Evolutionary conservation across 352 stramenopile species (phyloP).

Genomic region (Pythium sukuiense): DNA sequence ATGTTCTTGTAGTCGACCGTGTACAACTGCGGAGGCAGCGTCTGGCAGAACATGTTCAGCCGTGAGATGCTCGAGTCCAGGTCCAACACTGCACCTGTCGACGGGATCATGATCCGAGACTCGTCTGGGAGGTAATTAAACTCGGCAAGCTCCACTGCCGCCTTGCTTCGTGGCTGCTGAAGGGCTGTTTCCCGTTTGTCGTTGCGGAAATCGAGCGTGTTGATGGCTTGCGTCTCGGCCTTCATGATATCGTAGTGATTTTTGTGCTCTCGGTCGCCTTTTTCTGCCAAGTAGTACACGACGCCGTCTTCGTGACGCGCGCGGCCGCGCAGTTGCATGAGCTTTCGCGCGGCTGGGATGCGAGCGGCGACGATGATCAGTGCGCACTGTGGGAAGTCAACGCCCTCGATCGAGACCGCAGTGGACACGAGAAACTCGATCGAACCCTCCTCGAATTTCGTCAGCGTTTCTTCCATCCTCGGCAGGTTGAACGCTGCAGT

Average conservation of each 20-base stretch:
- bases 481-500: constrained; percentile 58
- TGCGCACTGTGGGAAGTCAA: constrained; percentile 77
- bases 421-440: constrained; percentile 73
- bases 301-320: constrained; percentile 75
- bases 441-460: constrained; percentile 53
- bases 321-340: constrained; percentile 75
- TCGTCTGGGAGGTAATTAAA: constrained; percentile 29
- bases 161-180: constrained; percentile 54
- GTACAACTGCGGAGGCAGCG: constrained; percentile 53
- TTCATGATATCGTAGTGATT: constrained; percentile 51
- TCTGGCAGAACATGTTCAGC: constrained; percentile 83
- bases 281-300: constrained; percentile 72
- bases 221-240: constrained; percentile 49
- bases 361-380: constrained; percentile 66
- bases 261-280: constrained; percentile 43
- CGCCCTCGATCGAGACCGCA: constrained; percentile 71
- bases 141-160: constrained; percentile 39
- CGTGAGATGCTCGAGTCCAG: constrained; percentile 69
- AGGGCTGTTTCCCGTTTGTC: constrained; percentile 66
- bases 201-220: constrained; percentile 57
- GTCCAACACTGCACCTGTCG: constrained; percentile 66
- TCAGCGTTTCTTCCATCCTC: constrained; percentile 56
- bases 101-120: constrained; percentile 41
- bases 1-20: constrained; percentile 55
- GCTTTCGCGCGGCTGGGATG: constrained; percentile 52